phyloP scores from a whole-genome alignment of 2,329 filamentous ascomycete species.

The Rhexocercosporidium sp. region DNA sequence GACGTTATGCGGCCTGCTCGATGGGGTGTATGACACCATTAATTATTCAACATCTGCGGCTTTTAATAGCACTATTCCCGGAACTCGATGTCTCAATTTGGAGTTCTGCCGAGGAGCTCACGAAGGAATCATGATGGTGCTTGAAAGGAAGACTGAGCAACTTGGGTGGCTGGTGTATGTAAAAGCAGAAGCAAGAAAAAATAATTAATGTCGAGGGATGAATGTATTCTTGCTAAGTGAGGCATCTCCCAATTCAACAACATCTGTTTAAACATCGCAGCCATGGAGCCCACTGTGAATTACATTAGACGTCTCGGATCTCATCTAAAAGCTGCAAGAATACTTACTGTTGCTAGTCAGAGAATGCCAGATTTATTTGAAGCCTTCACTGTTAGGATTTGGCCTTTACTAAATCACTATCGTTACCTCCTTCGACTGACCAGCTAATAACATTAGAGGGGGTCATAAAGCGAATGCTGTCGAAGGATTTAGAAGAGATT shows the following conservation, averaged over 20 bases:
- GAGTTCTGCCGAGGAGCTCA: background rate
- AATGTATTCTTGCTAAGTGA: background rate
- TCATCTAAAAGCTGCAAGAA: conserved; percentile 16
- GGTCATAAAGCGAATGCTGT: conserved; percentile 25
- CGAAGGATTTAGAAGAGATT: conserved; percentile 8
- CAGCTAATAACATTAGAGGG: conserved; percentile 18
- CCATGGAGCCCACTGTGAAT: background rate
- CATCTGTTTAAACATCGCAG: background rate
- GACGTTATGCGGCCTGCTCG: conserved; percentile 2
- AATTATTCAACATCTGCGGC: background rate
- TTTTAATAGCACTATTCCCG: background rate
- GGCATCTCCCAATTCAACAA: background rate
- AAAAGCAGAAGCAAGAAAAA: background rate
- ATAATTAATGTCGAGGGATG: background rate
- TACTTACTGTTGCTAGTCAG: conserved; percentile 8
- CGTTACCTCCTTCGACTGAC: conserved; percentile 20
- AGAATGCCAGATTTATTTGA: conserved; percentile 23
- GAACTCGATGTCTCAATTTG: background rate
- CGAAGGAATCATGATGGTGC: background rate
- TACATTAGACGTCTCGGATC: conserved; percentile 19
- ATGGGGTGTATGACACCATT: background rate
- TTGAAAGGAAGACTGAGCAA: background rate
- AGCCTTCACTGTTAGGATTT: conserved; percentile 15
- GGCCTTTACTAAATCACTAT: conserved; percentile 15
- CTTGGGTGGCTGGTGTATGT: background rate